Evolutionary conservation across 371 early-diverging fungal genomes (phyloP).

Genomic region (Paraphysoderma sedebokerense): DNA sequence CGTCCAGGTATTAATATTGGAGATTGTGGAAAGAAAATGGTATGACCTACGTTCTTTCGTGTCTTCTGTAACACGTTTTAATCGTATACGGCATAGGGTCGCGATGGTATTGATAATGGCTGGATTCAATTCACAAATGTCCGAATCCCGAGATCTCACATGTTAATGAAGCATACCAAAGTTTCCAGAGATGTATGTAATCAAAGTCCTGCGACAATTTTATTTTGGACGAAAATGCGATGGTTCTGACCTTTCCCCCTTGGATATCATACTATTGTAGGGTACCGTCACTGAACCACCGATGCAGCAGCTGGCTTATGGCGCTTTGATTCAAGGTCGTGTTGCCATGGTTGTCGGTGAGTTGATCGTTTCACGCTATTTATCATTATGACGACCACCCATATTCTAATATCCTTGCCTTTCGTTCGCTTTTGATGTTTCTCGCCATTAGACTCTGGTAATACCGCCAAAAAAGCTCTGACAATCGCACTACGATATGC

Average conservation of each 20-base stretch:
- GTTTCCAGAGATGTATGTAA: constrained; percentile 42
- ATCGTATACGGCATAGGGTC: constrained; percentile 16
- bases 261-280: too few species aligned
- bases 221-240: too few species aligned
- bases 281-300: constrained; percentile 23
- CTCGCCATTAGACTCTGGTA: constrained; percentile 76
- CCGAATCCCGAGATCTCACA: constrained; percentile 56
- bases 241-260: too few species aligned
- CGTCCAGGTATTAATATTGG: constrained; percentile 49
- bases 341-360: constrained; percentile 73
- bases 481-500: constrained; percentile 82
- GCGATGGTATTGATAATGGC: constrained; percentile 69
- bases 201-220: too few species aligned
- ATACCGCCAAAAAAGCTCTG: constrained; percentile 76
- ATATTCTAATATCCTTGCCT: too few species aligned
- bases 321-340: constrained; percentile 72
- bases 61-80: neutral
- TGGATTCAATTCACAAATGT: constrained; percentile 71
- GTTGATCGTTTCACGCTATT: too few species aligned
- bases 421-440: neutral
- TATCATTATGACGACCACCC: too few species aligned
- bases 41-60: neutral
- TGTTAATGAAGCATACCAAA: constrained; percentile 86
- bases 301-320: constrained; percentile 60
- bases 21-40: constrained; percentile 50